A percentile compares a stretch with the other conserved stretches of the same genome.
Evolutionary conservation across 441 rosid genomes (phyloP).

Genomic region (Eugenia klotzschiana): DNA sequence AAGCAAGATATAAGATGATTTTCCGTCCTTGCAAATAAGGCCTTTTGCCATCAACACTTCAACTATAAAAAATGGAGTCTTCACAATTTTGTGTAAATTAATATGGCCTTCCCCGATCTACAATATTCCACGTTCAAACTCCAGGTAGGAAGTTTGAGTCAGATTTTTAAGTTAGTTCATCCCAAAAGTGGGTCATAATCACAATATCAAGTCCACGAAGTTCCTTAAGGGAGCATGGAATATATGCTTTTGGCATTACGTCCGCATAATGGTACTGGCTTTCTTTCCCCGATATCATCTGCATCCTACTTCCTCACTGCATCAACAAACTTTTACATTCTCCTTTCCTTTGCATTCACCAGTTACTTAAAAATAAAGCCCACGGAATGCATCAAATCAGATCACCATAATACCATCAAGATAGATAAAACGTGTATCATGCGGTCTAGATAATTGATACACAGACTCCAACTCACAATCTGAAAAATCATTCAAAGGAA

Average conservation of each 20-base stretch:
- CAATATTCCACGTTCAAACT: neutral
- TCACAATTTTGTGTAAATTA: neutral
- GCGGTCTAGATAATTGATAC: neutral
- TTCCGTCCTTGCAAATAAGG: neutral
- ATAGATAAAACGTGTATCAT: neutral
- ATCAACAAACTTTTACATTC: neutral
- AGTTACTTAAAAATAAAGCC: neutral
- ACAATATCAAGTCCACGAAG: neutral
- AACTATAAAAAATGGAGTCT: neutral
- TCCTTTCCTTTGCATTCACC: neutral
- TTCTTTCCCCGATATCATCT: neutral
- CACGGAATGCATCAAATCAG: neutral
- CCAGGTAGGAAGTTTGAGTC: neutral
- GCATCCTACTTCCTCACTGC: neutral
- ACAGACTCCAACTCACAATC: neutral
- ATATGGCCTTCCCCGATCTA: neutral
- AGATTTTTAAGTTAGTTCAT: neutral
- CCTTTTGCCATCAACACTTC: neutral
- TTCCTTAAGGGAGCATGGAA: neutral
- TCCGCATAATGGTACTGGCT: neutral
- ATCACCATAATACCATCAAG: neutral
- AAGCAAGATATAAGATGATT: neutral
- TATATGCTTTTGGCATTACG: neutral
- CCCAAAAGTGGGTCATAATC: neutral
- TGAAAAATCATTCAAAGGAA: neutral